These are phyloP conservation scores for Schoenoplectus tabernaemontani DNA, from an alignment of 202 grass and related monocot species.

Conservation along the genomic window DNA sequence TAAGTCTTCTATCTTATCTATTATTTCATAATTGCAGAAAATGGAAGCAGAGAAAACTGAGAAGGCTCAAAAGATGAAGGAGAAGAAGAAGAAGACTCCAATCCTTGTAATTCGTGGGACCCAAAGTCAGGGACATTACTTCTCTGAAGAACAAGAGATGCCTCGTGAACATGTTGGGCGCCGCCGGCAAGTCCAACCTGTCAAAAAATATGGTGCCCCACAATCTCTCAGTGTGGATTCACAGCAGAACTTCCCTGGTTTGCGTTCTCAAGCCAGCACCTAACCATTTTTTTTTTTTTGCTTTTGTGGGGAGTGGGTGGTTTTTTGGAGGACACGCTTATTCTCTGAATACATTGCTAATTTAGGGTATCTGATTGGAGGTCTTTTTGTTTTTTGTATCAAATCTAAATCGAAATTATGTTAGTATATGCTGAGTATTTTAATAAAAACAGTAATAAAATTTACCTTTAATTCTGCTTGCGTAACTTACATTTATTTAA, in stretches of 20 bases:
- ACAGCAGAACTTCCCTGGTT: not conserved
- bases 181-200: not conserved
- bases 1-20: too few species aligned
- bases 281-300: not conserved
- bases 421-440: not conserved
- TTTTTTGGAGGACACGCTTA: not conserved
- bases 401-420: not conserved
- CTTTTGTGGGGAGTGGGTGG: not conserved
- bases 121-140: not conserved
- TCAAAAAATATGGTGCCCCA: not conserved
- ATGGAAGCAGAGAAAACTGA: conserved; percentile 3
- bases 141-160: not conserved
- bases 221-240: not conserved
- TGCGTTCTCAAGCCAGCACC: not conserved
- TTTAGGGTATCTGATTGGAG: not conserved
- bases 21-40: not conserved
- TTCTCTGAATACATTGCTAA: not conserved
- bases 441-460: not conserved
- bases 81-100: conserved; percentile 1
- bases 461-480: not conserved
- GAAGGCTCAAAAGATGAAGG: not conserved
- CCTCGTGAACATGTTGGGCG: too few species aligned
- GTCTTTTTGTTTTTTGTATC: not conserved
- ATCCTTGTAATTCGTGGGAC: not conserved
- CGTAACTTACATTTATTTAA: not conserved